These are phyloP conservation scores for Candolleomyces aberdarensis DNA, from an alignment of 768 basidiomycete species.

Conservation along the genomic window DNA sequence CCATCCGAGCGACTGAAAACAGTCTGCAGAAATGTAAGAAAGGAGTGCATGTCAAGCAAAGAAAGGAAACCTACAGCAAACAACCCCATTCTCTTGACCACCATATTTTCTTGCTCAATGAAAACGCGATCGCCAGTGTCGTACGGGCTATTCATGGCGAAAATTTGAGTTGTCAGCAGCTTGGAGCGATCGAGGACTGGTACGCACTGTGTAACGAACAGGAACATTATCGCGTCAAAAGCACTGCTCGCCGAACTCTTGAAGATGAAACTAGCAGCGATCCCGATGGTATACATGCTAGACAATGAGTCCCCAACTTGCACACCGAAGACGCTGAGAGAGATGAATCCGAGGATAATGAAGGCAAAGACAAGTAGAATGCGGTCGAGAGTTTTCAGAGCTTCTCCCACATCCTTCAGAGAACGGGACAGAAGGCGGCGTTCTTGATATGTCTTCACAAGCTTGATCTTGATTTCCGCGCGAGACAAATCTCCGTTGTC, in stretches of 20 bases:
- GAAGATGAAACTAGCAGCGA: slow-evolving; percentile 81
- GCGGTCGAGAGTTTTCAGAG: slow-evolving; percentile 60
- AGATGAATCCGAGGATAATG: slow-evolving; percentile 68
- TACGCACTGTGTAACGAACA: slow-evolving; percentile 79
- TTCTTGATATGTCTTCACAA: slow-evolving; percentile 75
- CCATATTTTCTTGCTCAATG: slow-evolving; percentile 54
- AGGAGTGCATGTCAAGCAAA: not conserved
- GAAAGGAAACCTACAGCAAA: slow-evolving; percentile 51
- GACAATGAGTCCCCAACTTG: slow-evolving; percentile 62
- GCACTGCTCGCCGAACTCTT: slow-evolving; percentile 67
- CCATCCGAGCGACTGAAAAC: slow-evolving; percentile 71
- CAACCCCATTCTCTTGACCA: slow-evolving; percentile 78
- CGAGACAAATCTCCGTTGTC: slow-evolving; percentile 74
- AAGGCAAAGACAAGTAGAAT: slow-evolving; percentile 63
- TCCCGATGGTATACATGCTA: slow-evolving; percentile 67
- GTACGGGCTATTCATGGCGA: slow-evolving; percentile 50
- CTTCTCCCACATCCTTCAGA: slow-evolving; percentile 71
- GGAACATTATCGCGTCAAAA: slow-evolving; percentile 79
- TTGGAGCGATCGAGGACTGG: not conserved
- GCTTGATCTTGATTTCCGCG: slow-evolving; percentile 66
- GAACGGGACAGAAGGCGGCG: slow-evolving; percentile 71
- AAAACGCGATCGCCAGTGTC: slow-evolving; percentile 77
- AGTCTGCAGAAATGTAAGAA: slow-evolving; percentile 36
- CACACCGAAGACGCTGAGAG: slow-evolving; percentile 70
- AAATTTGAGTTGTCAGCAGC: not conserved